phyloP scores from a whole-genome alignment of 176 grass and related monocot species.

The Olyra latifolia region DNA sequence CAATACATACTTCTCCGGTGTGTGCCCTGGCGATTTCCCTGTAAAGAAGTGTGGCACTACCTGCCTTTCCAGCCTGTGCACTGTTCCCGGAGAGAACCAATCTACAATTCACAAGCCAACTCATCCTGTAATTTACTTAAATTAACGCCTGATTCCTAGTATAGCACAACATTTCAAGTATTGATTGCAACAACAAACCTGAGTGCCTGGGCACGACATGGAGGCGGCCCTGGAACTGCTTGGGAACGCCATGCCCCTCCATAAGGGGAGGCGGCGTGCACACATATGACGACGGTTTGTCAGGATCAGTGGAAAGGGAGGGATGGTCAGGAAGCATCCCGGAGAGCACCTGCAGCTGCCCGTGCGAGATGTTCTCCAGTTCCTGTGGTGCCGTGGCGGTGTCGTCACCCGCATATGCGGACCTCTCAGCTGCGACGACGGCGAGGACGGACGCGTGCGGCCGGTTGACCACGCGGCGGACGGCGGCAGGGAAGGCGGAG shows the following conservation, averaged over 20 bases:
- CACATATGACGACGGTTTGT: constrained; percentile 72
- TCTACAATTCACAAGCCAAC: constrained; percentile 47
- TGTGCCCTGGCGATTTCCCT: constrained; percentile 70
- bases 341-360: constrained; percentile 77
- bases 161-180: neutral
- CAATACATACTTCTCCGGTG: constrained; percentile 55
- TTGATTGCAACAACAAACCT: constrained; percentile 32
- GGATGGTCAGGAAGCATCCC: constrained; percentile 65
- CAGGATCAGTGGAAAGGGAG: constrained; percentile 41
- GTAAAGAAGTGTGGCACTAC: constrained; percentile 82
- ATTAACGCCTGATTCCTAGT: neutral
- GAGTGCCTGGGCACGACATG: constrained; percentile 74
- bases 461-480: constrained; percentile 63
- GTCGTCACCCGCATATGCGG: neutral
- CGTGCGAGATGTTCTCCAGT: constrained; percentile 84
- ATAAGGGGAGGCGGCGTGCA: constrained; percentile 63
- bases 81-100: constrained; percentile 71
- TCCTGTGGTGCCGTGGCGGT: neutral
- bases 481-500: constrained; percentile 55
- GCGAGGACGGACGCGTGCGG: constrained; percentile 67
- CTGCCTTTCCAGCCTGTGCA: constrained; percentile 86
- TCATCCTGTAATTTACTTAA: neutral
- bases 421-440: constrained; percentile 59
- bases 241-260: constrained; percentile 76
- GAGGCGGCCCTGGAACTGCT: constrained; percentile 49